A percentile compares a stretch with the other conserved stretches of the same genome.
Evolutionary conservation across 768 basidiomycete genomes (phyloP).

Genomic region (Rhodosporidiobolus odoratus): DNA sequence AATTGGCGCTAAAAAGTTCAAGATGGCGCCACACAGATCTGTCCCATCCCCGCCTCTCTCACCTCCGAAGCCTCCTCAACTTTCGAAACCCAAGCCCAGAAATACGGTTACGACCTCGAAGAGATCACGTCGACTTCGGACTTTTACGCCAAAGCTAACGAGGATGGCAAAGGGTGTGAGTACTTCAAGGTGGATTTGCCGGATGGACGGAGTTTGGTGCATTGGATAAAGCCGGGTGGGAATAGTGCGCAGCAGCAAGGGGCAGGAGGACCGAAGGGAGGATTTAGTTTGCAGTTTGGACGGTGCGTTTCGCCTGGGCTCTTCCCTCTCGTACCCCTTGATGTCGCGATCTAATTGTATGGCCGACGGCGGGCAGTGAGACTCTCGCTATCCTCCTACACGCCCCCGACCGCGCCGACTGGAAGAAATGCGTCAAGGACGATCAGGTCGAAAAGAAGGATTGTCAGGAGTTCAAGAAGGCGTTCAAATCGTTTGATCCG

Average conservation of each 20-base stretch:
- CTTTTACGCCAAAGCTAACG: conserved; percentile 43
- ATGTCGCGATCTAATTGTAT: too few relatives aligned
- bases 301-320: conserved; percentile 56
- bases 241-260: too few relatives aligned
- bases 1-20: too few relatives aligned
- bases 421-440: conserved; percentile 77
- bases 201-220: conserved; percentile 74
- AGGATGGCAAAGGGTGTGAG: conserved; percentile 53
- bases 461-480: conserved; percentile 72
- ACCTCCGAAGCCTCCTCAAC: conserved; percentile 62
- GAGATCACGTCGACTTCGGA: conserved; percentile 56
- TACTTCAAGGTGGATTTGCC: conserved; percentile 92
- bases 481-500: conserved; percentile 52
- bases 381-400: conserved; percentile 72
- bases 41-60: conserved; percentile 66
- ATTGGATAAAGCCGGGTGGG: conserved; percentile 73
- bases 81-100: conserved; percentile 66
- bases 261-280: conserved; percentile 43
- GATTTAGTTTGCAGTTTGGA: conserved; percentile 89
- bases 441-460: conserved; percentile 84
- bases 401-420: conserved; percentile 74
- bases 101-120: conserved; percentile 68
- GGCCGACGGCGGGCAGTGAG: conserved; percentile 55
- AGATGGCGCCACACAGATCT: conserved; percentile 43
- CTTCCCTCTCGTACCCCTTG: background rate